Evolutionary conservation across 257 asterid species (phyloP).

Genomic region (Handroanthus guayacan): DNA sequence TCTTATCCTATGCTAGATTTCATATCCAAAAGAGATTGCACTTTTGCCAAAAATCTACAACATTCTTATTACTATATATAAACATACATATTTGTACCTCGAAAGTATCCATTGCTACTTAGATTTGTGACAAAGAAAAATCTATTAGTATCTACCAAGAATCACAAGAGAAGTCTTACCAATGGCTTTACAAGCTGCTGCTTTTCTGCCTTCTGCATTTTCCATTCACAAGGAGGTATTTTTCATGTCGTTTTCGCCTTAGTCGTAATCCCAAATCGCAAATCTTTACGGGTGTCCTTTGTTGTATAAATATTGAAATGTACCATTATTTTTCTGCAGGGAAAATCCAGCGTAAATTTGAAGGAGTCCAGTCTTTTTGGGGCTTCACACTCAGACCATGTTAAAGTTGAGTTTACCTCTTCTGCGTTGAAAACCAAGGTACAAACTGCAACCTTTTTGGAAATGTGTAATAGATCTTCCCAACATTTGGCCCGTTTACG

Average conservation of each 20-base stretch:
- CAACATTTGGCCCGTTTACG: no score
- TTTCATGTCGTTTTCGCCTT: background rate
- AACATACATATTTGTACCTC: background rate
- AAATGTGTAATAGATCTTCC: background rate
- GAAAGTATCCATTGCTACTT: conserved; percentile 29
- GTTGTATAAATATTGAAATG: background rate
- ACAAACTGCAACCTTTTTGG: background rate
- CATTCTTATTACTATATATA: conserved; percentile 38
- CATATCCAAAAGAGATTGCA: conserved; percentile 45
- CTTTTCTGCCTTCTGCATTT: conserved; percentile 66
- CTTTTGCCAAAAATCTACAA: conserved; percentile 34
- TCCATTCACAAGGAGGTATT: conserved; percentile 77
- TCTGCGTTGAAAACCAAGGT: conserved; percentile 66
- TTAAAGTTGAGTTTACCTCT: conserved; percentile 55
- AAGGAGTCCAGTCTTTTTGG: conserved; percentile 81
- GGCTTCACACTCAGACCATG: conserved; percentile 61
- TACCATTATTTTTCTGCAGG: conserved; percentile 46
- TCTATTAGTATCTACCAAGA: conserved; percentile 21
- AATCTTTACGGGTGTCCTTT: background rate
- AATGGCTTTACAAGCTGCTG: conserved; percentile 88
- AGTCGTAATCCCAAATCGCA: background rate
- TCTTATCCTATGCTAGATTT: conserved; percentile 62
- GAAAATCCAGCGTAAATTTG: conserved; percentile 55
- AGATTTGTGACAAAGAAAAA: conserved; percentile 19
- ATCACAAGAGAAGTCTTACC: background rate